Evolutionary conservation across 2,329 filamentous ascomycete species (phyloP).

Genomic region (Botrytis deweyae): DNA sequence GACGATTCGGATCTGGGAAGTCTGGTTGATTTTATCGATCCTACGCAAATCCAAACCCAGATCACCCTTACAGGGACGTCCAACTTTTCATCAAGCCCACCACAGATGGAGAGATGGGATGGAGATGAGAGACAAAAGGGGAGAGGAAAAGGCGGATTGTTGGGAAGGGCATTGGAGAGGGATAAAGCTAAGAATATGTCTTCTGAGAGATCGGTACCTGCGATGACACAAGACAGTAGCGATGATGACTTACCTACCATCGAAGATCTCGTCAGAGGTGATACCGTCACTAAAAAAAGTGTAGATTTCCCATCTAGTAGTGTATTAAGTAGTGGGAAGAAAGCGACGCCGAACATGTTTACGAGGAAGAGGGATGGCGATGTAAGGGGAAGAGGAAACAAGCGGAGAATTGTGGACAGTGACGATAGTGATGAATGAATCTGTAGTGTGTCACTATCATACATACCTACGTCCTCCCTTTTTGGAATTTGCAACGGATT

Average conservation of each 20-base stretch:
- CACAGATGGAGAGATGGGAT: slow-evolving; percentile 8
- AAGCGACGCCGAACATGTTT: slow-evolving; percentile 19
- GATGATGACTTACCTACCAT: slow-evolving; percentile 27
- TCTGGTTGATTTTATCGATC: slow-evolving; percentile 18
- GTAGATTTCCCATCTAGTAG: not conserved
- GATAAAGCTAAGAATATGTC: not conserved
- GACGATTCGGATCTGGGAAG: slow-evolving; percentile 20
- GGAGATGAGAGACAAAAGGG: not conserved
- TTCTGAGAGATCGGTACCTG: not conserved
- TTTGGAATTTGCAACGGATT: not conserved
- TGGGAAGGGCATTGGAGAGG: not conserved
- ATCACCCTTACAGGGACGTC: not conserved
- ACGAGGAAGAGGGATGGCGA: slow-evolving; percentile 6
- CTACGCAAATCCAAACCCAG: slow-evolving; percentile 13
- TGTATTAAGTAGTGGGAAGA: not conserved
- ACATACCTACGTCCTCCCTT: not conserved
- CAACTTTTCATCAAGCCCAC: slow-evolving; percentile 7
- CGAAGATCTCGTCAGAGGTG: slow-evolving; percentile 6
- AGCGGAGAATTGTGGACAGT: slow-evolving; percentile 14
- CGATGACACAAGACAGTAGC: slow-evolving; percentile 41
- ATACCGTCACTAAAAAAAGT: not conserved
- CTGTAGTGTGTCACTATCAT: not conserved
- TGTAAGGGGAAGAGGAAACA: not conserved
- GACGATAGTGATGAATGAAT: slow-evolving; percentile 18
- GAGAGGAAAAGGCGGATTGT: not conserved